Conservation (phyloP, 2,329 filamentous ascomycete genomes). For the Nigrospora oryzae region DNA sequence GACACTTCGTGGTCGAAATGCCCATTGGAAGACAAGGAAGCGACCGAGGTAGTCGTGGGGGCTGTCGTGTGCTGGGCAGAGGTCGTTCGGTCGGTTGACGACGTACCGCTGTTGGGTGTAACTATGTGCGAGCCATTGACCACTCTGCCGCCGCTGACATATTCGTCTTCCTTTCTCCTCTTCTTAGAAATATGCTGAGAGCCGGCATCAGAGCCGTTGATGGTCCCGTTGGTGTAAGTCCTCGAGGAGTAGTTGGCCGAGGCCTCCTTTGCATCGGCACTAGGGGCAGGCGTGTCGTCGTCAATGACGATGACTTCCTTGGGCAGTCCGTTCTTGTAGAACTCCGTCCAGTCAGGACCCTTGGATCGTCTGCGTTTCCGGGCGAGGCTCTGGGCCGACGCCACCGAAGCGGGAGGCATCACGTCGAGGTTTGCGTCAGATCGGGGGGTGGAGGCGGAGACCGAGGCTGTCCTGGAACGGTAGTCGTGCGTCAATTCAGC, state of each 20-base stretch:
- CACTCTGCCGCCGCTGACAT: conserved; percentile 55
- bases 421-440: conserved; percentile 21
- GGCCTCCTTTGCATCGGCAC: conserved; percentile 28
- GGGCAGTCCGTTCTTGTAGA: conserved; percentile 76
- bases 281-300: conserved; percentile 52
- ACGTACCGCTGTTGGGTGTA: conserved; percentile 63
- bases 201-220: conserved; percentile 18
- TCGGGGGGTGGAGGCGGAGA: conserved; percentile 16
- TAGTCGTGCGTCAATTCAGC: conserved; percentile 12
- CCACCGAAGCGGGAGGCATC: conserved; percentile 25
- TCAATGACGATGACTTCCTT: conserved; percentile 82
- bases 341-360: conserved; percentile 69
- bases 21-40: conserved; percentile 54
- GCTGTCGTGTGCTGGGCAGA: conserved; percentile 79
- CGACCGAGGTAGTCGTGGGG: conserved; percentile 79
- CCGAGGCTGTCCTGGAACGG: conserved; percentile 18
- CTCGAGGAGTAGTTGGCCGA: conserved; percentile 21
- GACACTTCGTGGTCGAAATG: conserved; percentile 60
- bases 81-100: conserved; percentile 77
- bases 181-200: conserved; percentile 59
- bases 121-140: conserved; percentile 62
- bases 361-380: conserved; percentile 50
- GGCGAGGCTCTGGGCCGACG: conserved; percentile 20
- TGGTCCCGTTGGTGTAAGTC: conserved; percentile 24
- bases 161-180: conserved; percentile 63